Conservation (phyloP, 1,284 basidiomycete genomes). For the Tilletiaria anomala region DNA sequence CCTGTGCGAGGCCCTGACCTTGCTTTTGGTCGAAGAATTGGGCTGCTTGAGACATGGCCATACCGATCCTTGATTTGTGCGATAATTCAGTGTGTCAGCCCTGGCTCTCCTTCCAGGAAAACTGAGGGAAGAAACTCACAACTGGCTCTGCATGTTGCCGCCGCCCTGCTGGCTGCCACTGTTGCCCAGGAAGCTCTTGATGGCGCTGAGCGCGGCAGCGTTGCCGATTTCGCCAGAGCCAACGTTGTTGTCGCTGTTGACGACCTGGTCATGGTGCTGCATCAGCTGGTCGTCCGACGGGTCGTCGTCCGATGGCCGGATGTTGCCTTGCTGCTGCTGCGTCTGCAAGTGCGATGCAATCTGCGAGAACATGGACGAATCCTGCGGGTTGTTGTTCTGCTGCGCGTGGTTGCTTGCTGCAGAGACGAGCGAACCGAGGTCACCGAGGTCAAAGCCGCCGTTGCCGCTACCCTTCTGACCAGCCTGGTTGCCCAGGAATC, state of each 20-base stretch:
- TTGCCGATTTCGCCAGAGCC: conserved; percentile 21
- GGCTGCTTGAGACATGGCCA: conserved; percentile 26
- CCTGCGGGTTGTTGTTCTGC: no score
- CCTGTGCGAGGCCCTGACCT: conserved; percentile 24
- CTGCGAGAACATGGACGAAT: conserved; percentile 16
- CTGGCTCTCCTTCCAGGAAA: neutral
- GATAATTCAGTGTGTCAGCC: neutral
- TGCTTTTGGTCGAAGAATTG: conserved; percentile 30
- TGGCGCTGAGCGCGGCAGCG: conserved; percentile 24
- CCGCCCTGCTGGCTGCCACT: conserved; percentile 5
- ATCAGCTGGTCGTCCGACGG: conserved; percentile 21
- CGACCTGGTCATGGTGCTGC: conserved; percentile 22
- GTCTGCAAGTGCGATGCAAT: conserved; percentile 14
- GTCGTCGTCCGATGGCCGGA: conserved; percentile 8
- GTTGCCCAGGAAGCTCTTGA: conserved; percentile 18
- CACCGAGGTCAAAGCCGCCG: conserved; percentile 21
- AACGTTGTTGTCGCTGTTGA: conserved; percentile 16
- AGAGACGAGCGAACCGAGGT: conserved; percentile 8
- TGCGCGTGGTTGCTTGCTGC: conserved; percentile 18
- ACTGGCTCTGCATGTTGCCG: conserved; percentile 19
- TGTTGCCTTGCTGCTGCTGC: conserved; percentile 11
- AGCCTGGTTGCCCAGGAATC: conserved; percentile 1
- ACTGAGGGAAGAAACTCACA: neutral
- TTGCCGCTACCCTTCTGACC: conserved; percentile 1
- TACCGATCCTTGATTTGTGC: conserved; percentile 8